Evolutionary conservation across 148 eudicot genomes (phyloP), one percentile per base, ranked within the genome.

Genomic region (Dysphania ambrosioides): DNA sequence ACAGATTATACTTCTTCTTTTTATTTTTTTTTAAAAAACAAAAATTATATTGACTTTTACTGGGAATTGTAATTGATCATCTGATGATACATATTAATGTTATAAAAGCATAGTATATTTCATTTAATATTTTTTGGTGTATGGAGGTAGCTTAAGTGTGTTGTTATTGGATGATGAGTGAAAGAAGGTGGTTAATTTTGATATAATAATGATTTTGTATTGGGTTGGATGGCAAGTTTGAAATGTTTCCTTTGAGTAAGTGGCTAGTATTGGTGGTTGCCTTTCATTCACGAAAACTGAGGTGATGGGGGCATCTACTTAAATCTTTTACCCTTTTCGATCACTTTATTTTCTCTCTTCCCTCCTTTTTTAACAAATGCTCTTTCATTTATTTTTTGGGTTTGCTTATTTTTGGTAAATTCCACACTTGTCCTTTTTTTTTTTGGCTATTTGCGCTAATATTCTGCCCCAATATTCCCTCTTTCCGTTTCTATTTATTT

Each of bases 211-310:
- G 42, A 23, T n/a, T 36, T 9, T 12, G 8, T n/a, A 34, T n/a
- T 38, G 21, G 57, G 76, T 73, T 61, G 68, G 76, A 61, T 73
- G 68, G 31, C 41, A 66, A 68, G 64, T 72, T 31, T 72, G 73
- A 78, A 78, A 42, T 41, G 32, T 73, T 66, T 71, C 59, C 76
- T 75, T 80, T 80, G 83, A 80, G 83, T 80, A 80, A 80, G 83
- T 80, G 83, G 79, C 68, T 80, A 68, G 77, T 49, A 80, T 75
- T 80, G 73, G 72, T 71, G 69, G 70, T 80, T 80, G 79, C 83
- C 83, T 80, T 80, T 75, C 68, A 75, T 80, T 80, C 83, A 80
- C 83, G 83, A 80, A 80, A 80, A 80, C 79, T 75, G 68, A 71
- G 40, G 75, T 75, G 76, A 64, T 44, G 70, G 47, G 56, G 64